Base-by-base conservation (phyloP, 352 stramenopile genomes). In the Pythium brassicae region DNA sequence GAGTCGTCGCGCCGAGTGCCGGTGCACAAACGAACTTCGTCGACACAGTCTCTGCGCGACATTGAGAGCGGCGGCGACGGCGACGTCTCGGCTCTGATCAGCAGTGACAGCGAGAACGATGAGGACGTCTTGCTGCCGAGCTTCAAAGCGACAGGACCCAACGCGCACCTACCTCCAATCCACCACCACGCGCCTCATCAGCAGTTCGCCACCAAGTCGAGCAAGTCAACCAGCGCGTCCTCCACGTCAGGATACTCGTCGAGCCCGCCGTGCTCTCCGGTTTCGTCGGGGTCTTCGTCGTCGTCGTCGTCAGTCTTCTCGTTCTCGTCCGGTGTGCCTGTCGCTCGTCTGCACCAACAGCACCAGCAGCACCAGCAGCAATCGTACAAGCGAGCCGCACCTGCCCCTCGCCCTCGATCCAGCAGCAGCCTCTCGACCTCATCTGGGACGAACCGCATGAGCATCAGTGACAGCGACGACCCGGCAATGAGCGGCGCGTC, bases 71-170 rank as follows among this genome's bases (percentile, higher is more conserved):
- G 51, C 32, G 74, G 81, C 29, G 66, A 85, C 27, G 78, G 78
- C 1, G 77, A 89, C 55, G 80, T 89, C 11, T 92, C 82, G 25
- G 72, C 72, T 15, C 73, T 92, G 44, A 89, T 92, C 58, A 89
- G 75, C 59, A 92, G 82, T 40, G 82, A 92, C 59, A 89, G 75
- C 48, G 80, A 90, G 27, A 86, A 62, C 52, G 78, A 90, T 42
- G 77, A 90, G 23, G 76, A 87, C 23, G 69, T 88, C 19, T 60
- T 90, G 0, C 59, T 71, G 9, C 82, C 78, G 23, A 78, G 67
- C 4, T 91, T 91, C 64, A 80, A 77, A 53, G 68, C 70, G 23
- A 50, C 54, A 6, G 55, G 37, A n/a, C 9, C 37, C 4, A 50
- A 11, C 26, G 22, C 55, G 0, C 25, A 35, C 22, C 15, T 51